A percentile compares a stretch with the other conserved stretches of the same genome.
phyloP scores from a whole-genome alignment of 2,329 filamentous ascomycete genomes.

The Chaetothyriales sp. region DNA sequence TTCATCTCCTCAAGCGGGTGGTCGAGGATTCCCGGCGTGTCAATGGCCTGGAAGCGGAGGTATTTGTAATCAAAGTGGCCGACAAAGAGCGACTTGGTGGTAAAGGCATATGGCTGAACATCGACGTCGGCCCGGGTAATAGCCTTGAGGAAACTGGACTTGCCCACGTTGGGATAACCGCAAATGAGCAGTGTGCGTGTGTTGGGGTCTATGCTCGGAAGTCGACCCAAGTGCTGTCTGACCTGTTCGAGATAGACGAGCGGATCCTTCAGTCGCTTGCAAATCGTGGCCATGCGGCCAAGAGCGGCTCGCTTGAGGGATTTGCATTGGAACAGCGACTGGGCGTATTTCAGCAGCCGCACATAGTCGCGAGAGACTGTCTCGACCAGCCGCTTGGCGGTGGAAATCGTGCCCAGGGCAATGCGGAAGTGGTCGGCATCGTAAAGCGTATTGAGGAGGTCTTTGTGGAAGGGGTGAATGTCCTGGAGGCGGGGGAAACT shows the following conservation, averaged over 20 bases:
- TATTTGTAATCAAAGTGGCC: conserved; percentile 98
- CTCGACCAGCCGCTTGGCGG: conserved; percentile 91
- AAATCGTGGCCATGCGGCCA: conserved; percentile 95
- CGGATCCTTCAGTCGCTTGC: conserved; percentile 85
- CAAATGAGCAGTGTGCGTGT: conserved; percentile 91
- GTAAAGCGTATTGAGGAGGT: conserved; percentile 93
- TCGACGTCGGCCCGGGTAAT: conserved; percentile 91
- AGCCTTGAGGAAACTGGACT: conserved; percentile 86
- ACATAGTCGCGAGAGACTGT: conserved; percentile 94
- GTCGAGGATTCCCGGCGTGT: conserved; percentile 95
- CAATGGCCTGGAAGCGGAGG: conserved; percentile 77
- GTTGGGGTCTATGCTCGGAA: conserved; percentile 96
- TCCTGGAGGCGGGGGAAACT: conserved; percentile 86
- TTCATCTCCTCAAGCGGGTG: conserved; percentile 99
- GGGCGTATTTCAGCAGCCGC: conserved; percentile 86
- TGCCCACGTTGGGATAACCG: conserved; percentile 94
- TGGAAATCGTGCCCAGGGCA: conserved; percentile 86
- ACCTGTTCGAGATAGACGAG: conserved; percentile 93
- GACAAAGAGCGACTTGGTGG: conserved; percentile 91
- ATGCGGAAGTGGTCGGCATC: conserved; percentile 97
- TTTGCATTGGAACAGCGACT: conserved; percentile 97
- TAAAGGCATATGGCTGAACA: conserved; percentile 96
- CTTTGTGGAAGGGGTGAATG: conserved; percentile 86
- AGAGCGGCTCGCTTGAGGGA: conserved; percentile 92
- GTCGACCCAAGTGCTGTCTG: conserved; percentile 88